These are phyloP conservation scores for Teunomyces tritomae DNA, from an alignment of 805 yeast genomes.

Conservation along the genomic window DNA sequence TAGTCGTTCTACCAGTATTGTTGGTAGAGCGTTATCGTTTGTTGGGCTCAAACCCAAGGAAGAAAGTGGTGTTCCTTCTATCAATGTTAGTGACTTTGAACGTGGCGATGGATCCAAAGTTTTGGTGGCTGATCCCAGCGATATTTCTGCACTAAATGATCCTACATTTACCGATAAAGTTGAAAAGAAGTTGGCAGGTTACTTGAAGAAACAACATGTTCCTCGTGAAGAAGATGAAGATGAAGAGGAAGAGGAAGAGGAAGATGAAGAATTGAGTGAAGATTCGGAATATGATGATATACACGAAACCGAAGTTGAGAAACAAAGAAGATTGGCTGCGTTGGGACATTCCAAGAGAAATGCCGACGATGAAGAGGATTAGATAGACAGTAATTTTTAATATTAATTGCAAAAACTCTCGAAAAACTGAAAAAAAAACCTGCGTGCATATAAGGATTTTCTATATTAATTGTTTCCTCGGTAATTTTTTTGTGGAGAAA, in stretches of 20 bases:
- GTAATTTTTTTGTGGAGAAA: slow-evolving; percentile 1
- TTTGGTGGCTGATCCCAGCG: slow-evolving; percentile 12
- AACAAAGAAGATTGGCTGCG: slow-evolving; percentile 59
- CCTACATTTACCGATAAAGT: slow-evolving; percentile 13
- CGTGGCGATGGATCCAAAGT: slow-evolving; percentile 1
- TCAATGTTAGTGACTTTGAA: slow-evolving; percentile 6
- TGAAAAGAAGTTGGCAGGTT: slow-evolving; percentile 16
- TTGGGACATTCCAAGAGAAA: slow-evolving; percentile 45
- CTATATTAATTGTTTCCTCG: not conserved
- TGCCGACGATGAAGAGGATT: slow-evolving; percentile 51
- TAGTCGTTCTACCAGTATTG: slow-evolving; percentile 37
- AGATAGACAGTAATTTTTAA: slow-evolving; percentile 1
- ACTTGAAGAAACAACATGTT: slow-evolving; percentile 8
- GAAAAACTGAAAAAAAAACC: no score
- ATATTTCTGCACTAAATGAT: slow-evolving; percentile 11
- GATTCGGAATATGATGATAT: slow-evolving; percentile 21
- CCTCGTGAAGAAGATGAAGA: not conserved
- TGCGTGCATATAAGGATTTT: not conserved
- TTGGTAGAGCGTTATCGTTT: slow-evolving; percentile 48
- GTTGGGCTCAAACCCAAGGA: slow-evolving; percentile 48
- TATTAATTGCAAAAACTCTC: no score
- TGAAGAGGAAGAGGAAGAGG: slow-evolving; percentile 14
- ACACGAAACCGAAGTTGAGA: slow-evolving; percentile 65
- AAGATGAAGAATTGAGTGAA: slow-evolving; percentile 20
- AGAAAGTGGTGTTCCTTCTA: slow-evolving; percentile 7